These are phyloP conservation scores for Boletellus emodensis DNA, from an alignment of 768 basidiomycete genomes.

Conservation along the genomic window DNA sequence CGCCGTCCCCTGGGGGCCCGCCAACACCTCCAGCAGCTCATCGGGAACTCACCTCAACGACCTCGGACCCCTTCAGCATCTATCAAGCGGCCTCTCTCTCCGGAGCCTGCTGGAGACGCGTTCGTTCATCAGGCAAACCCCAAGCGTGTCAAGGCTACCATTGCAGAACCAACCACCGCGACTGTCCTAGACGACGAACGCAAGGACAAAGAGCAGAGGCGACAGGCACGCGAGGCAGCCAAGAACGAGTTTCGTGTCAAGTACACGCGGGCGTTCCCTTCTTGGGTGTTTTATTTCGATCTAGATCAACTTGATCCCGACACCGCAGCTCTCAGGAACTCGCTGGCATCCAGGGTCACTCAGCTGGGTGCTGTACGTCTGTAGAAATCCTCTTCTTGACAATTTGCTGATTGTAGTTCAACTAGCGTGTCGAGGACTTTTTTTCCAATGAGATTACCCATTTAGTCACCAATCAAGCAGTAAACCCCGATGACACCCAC, in stretches of 20 bases:
- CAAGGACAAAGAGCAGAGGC: slow-evolving; percentile 46
- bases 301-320: slow-evolving; percentile 43
- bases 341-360: slow-evolving; percentile 52
- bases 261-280: slow-evolving; percentile 81
- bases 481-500: slow-evolving; percentile 32
- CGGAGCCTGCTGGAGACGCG: slow-evolving; percentile 40
- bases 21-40: slow-evolving; percentile 34
- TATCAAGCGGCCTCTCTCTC: slow-evolving; percentile 49
- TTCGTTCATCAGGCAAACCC: slow-evolving; percentile 19
- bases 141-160: slow-evolving; percentile 45
- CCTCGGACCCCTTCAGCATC: slow-evolving; percentile 32
- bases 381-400: neutral
- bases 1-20: slow-evolving; percentile 49
- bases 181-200: slow-evolving; percentile 34
- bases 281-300: slow-evolving; percentile 85
- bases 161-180: slow-evolving; percentile 18
- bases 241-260: slow-evolving; percentile 76
- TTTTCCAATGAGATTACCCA: slow-evolving; percentile 87
- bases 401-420: slow-evolving; percentile 1
- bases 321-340: slow-evolving; percentile 32
- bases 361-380: slow-evolving; percentile 75
- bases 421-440: slow-evolving; percentile 80
- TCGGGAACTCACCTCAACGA: slow-evolving; percentile 34
- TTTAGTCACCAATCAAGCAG: slow-evolving; percentile 65
- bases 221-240: slow-evolving; percentile 49